Evolutionary conservation across 768 basidiomycete genomes (phyloP), one percentile per base, ranked within the genome.

Genomic region (Hygrocybe coccinea): DNA sequence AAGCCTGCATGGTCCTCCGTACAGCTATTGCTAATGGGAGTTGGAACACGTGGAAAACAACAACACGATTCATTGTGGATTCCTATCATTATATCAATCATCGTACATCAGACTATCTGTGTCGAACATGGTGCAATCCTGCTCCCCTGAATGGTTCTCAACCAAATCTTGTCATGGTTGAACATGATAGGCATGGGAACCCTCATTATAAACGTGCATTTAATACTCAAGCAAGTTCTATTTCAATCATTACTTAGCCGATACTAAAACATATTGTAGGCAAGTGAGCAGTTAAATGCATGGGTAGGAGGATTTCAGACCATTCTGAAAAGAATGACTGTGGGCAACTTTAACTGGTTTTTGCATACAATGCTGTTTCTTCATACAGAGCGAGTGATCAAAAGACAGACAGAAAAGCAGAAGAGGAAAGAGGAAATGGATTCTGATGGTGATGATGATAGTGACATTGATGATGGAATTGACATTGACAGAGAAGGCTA

Each of bases 281-380:
- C 64, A 47, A 66, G 67, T 59, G 65, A 71, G 36, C 68, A 71
- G 54, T 61, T 71, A n/a, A 70, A 69, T 64, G 53, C 63, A 12
- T 72, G 69, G 69, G 43, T 71, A 25, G 66, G 60, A 49, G 65
- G 69, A 12, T 70, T 64, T 65, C 65, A 70, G 46, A 58, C 64
- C 29, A 65, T 65, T 60, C 47, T 71, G 33, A 65, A 62, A 25
- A 50, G 61, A 43, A 69, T 69, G 64, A 58, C 56, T 7, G 52
- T 53, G n/a, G 41, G 53, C 5, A 69, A 68, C 53, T 70, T 67
- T 43, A 33, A 29, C 29, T 29, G 29, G 29, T 29, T 29, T 29
- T 29, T 29, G 29, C 19, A 41, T 41, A 19, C 19, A 14, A 41
- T 41, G 39, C 39, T 41, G 14, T 41, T 41, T 41, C 19, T 41